These are phyloP conservation scores for Cryptococcus sp. DNA, from an alignment of 1,284 basidiomycete species.

Conservation along the genomic window DNA sequence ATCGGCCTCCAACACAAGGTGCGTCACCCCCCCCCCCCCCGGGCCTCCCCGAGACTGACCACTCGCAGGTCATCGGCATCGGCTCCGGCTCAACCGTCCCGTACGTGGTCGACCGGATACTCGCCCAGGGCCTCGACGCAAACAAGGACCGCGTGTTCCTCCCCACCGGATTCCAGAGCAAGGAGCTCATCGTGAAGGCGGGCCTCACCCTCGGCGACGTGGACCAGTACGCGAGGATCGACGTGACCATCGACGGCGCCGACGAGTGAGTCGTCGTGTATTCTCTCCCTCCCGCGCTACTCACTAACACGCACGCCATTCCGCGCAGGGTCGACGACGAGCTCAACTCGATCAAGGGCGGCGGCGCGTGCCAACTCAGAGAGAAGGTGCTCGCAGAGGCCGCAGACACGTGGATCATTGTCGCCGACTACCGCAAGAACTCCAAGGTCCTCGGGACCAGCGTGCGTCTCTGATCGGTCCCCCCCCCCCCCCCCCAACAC, in stretches of 20 bases:
- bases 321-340: constrained; percentile 70
- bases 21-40: constrained; percentile 32
- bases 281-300: background rate
- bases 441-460: constrained; percentile 74
- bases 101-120: constrained; percentile 93
- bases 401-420: constrained; percentile 89
- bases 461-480: constrained; percentile 54
- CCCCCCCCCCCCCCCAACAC: background rate
- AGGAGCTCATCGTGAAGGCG: constrained; percentile 83
- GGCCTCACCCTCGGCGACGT: constrained; percentile 84
- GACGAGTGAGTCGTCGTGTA: constrained; percentile 70
- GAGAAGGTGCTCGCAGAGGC: constrained; percentile 98
- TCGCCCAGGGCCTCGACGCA: constrained; percentile 70
- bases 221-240: constrained; percentile 82
- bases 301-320: background rate
- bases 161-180: constrained; percentile 94
- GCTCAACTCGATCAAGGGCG: constrained; percentile 96
- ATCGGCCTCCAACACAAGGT: constrained; percentile 79
- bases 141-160: constrained; percentile 84
- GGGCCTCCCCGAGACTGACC: background rate
- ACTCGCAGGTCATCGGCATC: constrained; percentile 74
- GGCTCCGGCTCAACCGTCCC: constrained; percentile 95
- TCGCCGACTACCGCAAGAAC: constrained; percentile 95
- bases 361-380: constrained; percentile 92
- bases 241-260: constrained; percentile 95